Percentiles rank a stretch among this genome's conserved stretches.
phyloP scores from a whole-genome alignment of 2,329 filamentous ascomycete genomes.

The Pseudogymnoascus sp. region DNA sequence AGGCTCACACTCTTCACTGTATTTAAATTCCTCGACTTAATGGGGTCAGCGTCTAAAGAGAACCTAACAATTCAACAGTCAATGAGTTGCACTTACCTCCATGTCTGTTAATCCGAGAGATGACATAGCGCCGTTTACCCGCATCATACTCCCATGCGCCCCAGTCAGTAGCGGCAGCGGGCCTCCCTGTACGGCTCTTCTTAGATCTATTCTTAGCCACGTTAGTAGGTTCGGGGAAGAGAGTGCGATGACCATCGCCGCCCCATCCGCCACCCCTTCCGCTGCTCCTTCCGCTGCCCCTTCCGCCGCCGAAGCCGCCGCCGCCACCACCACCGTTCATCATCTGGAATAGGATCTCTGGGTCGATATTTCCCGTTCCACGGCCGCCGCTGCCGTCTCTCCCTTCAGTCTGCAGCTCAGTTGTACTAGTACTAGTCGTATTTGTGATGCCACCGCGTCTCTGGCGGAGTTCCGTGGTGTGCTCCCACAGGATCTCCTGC shows the following conservation, averaged over 20 bases:
- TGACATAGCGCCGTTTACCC: neutral
- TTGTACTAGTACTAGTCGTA: neutral
- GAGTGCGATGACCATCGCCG: no score
- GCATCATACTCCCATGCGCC: neutral
- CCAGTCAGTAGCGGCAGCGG: neutral
- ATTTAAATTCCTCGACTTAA: neutral
- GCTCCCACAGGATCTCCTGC: conserved; percentile 65
- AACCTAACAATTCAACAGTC: neutral
- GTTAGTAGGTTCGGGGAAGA: neutral
- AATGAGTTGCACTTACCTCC: neutral
- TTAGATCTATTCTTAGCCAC: neutral
- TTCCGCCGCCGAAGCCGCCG: no score
- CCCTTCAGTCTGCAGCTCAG: conserved; percentile 17
- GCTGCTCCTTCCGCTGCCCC: no score
- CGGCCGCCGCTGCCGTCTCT: conserved; percentile 32
- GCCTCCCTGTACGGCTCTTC: neutral
- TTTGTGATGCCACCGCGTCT: conserved; percentile 14
- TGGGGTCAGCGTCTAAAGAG: neutral
- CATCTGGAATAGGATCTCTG: conserved; percentile 76
- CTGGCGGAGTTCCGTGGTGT: conserved; percentile 51
- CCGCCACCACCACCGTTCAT: conserved; percentile 58
- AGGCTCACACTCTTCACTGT: no score
- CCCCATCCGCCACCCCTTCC: no score
- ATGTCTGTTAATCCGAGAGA: neutral
- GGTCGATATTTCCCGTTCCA: conserved; percentile 49